A percentile compares a stretch with the other conserved stretches of the same genome.
These are phyloP conservation scores for Helotiales sp. DNA, from an alignment of 2,329 filamentous ascomycete species.

Conservation along the genomic window DNA sequence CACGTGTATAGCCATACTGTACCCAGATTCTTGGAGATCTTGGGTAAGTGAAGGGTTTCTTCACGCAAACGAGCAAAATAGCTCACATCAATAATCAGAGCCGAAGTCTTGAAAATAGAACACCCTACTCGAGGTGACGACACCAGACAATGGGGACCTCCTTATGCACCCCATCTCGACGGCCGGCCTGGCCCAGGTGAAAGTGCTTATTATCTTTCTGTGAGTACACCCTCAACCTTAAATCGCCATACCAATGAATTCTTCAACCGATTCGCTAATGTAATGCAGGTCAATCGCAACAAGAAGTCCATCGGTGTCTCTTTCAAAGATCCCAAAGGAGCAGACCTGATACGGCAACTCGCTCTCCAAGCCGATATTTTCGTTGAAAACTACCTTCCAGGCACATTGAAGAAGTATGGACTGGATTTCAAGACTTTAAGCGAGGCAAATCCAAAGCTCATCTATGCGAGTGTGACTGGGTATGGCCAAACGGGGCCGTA, in stretches of 20 bases:
- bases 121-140: slow-evolving; percentile 89
- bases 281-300: slow-evolving; percentile 81
- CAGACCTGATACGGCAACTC: slow-evolving; percentile 80
- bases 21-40: slow-evolving; percentile 94
- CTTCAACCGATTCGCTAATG: not conserved
- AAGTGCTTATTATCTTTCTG: slow-evolving; percentile 88
- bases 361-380: slow-evolving; percentile 83
- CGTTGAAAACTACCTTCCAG: slow-evolving; percentile 93
- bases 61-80: too few species aligned
- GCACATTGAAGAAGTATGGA: slow-evolving; percentile 80
- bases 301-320: slow-evolving; percentile 90
- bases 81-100: slow-evolving; percentile 55
- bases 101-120: slow-evolving; percentile 94
- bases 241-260: not conserved
- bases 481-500: slow-evolving; percentile 95
- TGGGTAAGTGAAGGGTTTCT: too few species aligned
- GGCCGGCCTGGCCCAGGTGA: slow-evolving; percentile 72
- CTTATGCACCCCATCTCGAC: slow-evolving; percentile 75
- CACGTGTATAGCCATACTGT: slow-evolving; percentile 74
- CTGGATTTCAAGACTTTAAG: slow-evolving; percentile 81
- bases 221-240: not conserved
- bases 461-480: slow-evolving; percentile 94
- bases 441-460: slow-evolving; percentile 77
- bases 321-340: slow-evolving; percentile 80
- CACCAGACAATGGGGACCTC: slow-evolving; percentile 91